Conservation (phyloP, 2,329 filamentous ascomycete species). For the Colletotrichum sp. region DNA sequence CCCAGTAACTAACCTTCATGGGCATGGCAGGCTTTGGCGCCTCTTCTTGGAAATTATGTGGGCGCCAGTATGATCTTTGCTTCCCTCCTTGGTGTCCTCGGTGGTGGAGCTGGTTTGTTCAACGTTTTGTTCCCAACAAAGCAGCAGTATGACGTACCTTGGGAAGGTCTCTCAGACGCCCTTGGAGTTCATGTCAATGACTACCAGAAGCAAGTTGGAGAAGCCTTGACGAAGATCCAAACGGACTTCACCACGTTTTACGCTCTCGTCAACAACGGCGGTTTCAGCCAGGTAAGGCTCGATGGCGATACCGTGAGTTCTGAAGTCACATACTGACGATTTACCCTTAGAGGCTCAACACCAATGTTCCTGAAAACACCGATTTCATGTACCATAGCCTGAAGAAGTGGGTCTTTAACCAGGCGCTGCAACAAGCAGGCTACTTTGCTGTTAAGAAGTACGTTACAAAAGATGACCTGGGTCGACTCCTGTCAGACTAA, state of each 20-base stretch:
- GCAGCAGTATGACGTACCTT: background rate
- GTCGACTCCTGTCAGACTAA: background rate
- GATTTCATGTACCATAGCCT: conserved; percentile 5
- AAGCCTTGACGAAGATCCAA: background rate
- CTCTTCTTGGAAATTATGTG: background rate
- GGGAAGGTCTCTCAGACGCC: background rate
- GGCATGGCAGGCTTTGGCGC: background rate
- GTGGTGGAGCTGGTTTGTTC: background rate
- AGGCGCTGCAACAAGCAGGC: background rate
- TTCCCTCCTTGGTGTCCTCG: background rate
- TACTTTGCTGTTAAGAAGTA: conserved; percentile 10
- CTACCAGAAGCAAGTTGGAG: background rate
- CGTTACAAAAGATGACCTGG: background rate
- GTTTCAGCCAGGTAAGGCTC: background rate
- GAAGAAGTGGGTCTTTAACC: background rate
- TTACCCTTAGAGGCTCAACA: background rate
- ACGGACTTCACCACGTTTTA: background rate
- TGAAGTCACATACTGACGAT: background rate
- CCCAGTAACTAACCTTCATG: background rate
- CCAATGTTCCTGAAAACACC: background rate
- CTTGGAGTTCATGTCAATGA: background rate
- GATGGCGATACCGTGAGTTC: fast-evolving
- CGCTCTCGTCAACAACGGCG: background rate
- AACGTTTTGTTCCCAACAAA: background rate
- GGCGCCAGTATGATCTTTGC: background rate